Evolutionary conservation across 345 rosid species (phyloP).

Genomic region (Punica granatum): DNA sequence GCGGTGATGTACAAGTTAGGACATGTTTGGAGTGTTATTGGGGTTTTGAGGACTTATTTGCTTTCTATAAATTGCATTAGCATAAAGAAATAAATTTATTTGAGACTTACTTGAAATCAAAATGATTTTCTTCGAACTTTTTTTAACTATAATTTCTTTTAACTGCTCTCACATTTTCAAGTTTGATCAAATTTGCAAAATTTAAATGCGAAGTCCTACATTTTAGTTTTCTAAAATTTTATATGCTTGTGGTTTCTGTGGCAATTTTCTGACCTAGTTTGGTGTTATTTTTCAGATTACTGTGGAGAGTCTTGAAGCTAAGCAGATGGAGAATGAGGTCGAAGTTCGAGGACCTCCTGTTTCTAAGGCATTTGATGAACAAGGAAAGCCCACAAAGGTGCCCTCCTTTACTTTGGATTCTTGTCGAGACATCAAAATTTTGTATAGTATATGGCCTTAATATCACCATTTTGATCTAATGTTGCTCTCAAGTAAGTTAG

Average conservation of each 20-base stretch:
- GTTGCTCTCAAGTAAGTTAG: too few species aligned
- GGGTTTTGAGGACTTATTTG: not conserved
- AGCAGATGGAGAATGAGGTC: constrained; percentile 69
- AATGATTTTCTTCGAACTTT: not conserved
- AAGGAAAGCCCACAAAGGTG: constrained; percentile 95
- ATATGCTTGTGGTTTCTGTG: not conserved
- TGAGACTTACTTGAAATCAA: not conserved
- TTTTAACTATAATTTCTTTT: not conserved
- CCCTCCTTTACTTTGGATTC: not conserved
- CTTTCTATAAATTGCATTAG: not conserved
- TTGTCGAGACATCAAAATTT: not conserved
- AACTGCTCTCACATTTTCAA: not conserved
- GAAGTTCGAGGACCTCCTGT: constrained; percentile 95
- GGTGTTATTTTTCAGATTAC: constrained; percentile 41
- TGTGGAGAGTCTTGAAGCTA: constrained; percentile 52
- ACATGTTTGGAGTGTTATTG: not conserved
- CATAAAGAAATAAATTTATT: not conserved
- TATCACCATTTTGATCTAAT: too few species aligned
- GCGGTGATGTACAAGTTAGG: not conserved
- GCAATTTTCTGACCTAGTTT: not conserved
- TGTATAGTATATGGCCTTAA: not conserved
- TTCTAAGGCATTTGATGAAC: constrained; percentile 78
- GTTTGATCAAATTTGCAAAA: not conserved
- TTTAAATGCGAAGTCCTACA: not conserved
- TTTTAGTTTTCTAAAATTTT: not conserved